Conservation (phyloP, 345 rosid genomes). For the Arabis alpina region DNA sequence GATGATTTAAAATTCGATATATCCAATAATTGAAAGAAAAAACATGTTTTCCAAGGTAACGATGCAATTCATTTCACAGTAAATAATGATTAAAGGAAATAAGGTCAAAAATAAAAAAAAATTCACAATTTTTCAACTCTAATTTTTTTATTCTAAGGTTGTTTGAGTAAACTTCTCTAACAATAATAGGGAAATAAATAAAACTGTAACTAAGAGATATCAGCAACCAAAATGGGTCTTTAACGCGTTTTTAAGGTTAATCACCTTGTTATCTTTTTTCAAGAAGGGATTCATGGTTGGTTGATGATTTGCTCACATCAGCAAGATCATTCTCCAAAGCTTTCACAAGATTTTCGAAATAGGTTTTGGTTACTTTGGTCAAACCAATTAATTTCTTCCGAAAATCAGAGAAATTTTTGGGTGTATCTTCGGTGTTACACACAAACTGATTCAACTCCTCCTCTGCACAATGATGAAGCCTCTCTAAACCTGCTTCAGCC, state of each 20-base stretch:
- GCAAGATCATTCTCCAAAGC: conserved; percentile 77
- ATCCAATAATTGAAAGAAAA: too few species aligned
- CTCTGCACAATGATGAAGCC: conserved; percentile 41
- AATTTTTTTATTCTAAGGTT: too few species aligned
- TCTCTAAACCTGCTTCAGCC: conserved; percentile 36
- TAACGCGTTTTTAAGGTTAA: neutral
- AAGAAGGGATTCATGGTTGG: neutral
- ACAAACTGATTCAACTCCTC: conserved; percentile 14
- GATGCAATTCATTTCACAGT: too few species aligned
- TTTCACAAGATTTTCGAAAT: conserved; percentile 78
- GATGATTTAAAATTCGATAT: too few species aligned
- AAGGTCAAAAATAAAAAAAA: too few species aligned
- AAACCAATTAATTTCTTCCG: conserved; percentile 59
- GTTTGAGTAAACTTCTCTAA: too few species aligned
- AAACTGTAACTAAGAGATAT: conserved; percentile 7
- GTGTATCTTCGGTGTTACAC: conserved; percentile 15
- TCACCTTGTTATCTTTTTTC: neutral
- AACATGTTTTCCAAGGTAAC: too few species aligned
- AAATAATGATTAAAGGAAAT: too few species aligned
- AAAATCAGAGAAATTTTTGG: conserved; percentile 54
- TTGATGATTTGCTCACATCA: conserved; percentile 47
- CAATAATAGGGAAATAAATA: neutral
- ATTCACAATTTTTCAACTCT: too few species aligned
- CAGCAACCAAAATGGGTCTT: neutral
- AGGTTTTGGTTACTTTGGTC: conserved; percentile 68